Percentiles rank a stretch among this genome's conserved stretches.
phyloP scores from a whole-genome alignment of 441 rosid genomes.

The Dalechampia spathulata region DNA sequence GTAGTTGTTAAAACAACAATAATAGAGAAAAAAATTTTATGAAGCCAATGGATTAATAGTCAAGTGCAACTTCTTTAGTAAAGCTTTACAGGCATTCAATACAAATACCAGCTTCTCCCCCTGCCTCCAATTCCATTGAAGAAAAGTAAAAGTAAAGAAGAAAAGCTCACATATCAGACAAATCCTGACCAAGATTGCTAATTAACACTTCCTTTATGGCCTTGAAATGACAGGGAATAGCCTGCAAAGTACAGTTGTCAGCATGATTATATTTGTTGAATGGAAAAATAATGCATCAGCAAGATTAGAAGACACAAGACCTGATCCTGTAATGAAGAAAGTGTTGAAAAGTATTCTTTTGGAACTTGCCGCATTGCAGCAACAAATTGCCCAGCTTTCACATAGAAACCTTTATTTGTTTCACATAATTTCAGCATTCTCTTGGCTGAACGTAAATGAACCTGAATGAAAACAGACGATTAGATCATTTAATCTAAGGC shows the following conservation, averaged over 20 bases:
- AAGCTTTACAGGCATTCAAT: background rate
- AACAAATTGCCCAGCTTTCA: conserved; percentile 93
- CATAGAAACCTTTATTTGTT: conserved; percentile 74
- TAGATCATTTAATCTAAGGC: background rate
- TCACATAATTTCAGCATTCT: conserved; percentile 66
- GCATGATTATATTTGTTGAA: background rate
- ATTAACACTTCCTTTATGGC: conserved; percentile 49
- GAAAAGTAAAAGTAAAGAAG: background rate
- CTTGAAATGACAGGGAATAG: conserved; percentile 66
- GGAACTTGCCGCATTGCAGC: conserved; percentile 75
- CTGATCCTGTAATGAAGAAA: conserved; percentile 81
- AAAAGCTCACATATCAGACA: conserved; percentile 49
- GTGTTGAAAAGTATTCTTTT: conserved; percentile 53
- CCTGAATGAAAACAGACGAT: conserved; percentile 26
- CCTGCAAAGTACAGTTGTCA: conserved; percentile 54
- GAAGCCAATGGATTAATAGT: background rate
- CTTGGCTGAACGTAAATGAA: conserved; percentile 76
- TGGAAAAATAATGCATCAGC: background rate
- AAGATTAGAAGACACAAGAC: conserved; percentile 20
- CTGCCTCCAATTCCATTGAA: background rate
- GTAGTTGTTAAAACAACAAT: background rate
- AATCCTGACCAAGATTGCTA: conserved; percentile 52
- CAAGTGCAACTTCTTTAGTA: background rate
- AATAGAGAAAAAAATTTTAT: background rate
- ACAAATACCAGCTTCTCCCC: background rate